Base-by-base conservation (phyloP, 495 filamentous ascomycete genomes). In the Lasiosphaeria miniovina region DNA sequence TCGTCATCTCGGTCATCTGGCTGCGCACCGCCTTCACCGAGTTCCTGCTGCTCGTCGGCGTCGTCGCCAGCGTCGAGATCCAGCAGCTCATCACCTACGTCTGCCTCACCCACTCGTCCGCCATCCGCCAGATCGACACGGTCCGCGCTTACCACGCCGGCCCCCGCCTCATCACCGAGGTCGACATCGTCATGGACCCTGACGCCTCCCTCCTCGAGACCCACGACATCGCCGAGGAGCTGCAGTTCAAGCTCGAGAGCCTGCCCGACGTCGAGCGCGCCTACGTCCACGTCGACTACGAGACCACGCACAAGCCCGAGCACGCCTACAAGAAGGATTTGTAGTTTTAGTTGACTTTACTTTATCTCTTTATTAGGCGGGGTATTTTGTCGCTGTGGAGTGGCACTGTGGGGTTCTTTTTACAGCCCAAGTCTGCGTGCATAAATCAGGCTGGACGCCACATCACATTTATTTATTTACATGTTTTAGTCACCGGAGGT, bases 221-320 rank as follows among this genome's bases (percentile, higher is more conserved):
- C 0, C 94, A 98, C 71, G 94, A 98, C 67, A 83, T 97, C 6
- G 94, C 94, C 0, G 94, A 98, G 74, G 91, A 87, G 68, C 80
- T 98, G 60, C 94, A 98, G 80, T 89, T 89, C 54, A 98, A 97
- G 77, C 79, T 98, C 4, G 94, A 98, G 83, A 88, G 85, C 41
- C 72, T 98, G 62, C 94, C 95, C 4, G 86, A 96, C 71, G 87
- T 98, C 3, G 94, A 98, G 80, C 76, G 94, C 61, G 91, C 92
- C 1, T 98, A 98, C 75, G 94, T 98, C 12, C 94, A 98, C 74
- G 92, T 97, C 14, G 94, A 98, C 68, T 98, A 93, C 64, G 94
- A 98, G 80, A 77, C 91, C 6, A 92, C 88, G n/a, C 94, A 98
- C 72, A 96, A 96, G 76, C 94, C 94, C 9, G 90, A 84, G 72